Percentiles rank a stretch among this genome's conserved stretches.
Conservation (phyloP, 306 rosid species). For the Cotoneaster glaucophyllus region DNA sequence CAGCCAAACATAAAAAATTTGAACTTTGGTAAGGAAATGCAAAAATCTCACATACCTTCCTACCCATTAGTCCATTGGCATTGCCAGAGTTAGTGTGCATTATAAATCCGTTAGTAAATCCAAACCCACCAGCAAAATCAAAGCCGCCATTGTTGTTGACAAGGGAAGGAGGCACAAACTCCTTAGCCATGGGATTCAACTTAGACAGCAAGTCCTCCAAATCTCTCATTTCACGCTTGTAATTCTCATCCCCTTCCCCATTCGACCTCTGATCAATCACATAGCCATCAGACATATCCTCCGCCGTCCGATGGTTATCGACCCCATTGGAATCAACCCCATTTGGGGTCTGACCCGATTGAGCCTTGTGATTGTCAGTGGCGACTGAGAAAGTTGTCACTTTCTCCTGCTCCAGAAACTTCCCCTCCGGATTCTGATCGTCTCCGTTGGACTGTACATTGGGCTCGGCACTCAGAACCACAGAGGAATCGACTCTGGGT, state of each 20-base stretch:
- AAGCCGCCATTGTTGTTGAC: constrained; percentile 50
- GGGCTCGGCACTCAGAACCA: constrained; percentile 25
- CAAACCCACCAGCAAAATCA: constrained; percentile 46
- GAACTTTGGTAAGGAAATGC: neutral
- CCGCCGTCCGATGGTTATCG: constrained; percentile 40
- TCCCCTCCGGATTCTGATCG: constrained; percentile 47
- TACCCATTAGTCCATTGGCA: constrained; percentile 37
- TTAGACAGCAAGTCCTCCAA: constrained; percentile 87
- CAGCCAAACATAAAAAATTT: constrained; percentile 2
- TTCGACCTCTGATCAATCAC: constrained; percentile 36
- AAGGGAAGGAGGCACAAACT: constrained; percentile 81
- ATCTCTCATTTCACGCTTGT: constrained; percentile 80
- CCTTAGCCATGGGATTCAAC: constrained; percentile 98
- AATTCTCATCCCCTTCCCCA: constrained; percentile 50
- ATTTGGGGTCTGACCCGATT: constrained; percentile 56
- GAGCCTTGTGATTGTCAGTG: constrained; percentile 37
- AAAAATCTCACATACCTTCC: constrained; percentile 47
- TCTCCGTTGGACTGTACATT: constrained; percentile 32
- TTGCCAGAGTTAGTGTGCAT: constrained; percentile 32
- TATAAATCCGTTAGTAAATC: constrained; percentile 48
- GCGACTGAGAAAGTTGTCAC: constrained; percentile 34
- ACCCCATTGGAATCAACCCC: constrained; percentile 55
- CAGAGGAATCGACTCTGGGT: constrained; percentile 38
- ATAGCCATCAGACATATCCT: constrained; percentile 44
- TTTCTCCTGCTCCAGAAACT: constrained; percentile 33